phyloP scores from a whole-genome alignment of 1,139 yeast genomes.

The Kurtzmaniella natalensis region DNA sequence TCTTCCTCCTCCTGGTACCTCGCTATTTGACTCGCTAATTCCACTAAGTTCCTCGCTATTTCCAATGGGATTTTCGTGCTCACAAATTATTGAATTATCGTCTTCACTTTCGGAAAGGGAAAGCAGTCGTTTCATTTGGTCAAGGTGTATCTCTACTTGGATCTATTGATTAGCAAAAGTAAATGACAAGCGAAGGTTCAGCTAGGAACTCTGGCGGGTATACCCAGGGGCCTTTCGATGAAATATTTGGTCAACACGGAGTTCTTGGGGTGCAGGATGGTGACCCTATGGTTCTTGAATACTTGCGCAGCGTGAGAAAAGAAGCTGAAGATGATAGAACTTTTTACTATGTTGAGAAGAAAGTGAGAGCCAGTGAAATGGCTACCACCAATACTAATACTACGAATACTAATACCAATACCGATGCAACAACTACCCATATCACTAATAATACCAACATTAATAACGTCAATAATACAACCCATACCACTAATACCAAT shows the following conservation, averaged over 20 bases:
- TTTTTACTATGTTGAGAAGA: slow-evolving; percentile 14
- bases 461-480: no score
- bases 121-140: slow-evolving; percentile 2
- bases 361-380: no score
- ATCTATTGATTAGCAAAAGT: slow-evolving; percentile 1
- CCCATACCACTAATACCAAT: no score
- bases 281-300: slow-evolving; percentile 19
- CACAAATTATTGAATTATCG: background rate
- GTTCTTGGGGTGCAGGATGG: slow-evolving; percentile 19
- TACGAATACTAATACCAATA: no score
- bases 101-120: background rate
- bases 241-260: slow-evolving; percentile 20
- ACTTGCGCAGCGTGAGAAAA: slow-evolving; percentile 24
- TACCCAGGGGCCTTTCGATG: slow-evolving; percentile 10
- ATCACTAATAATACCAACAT: no score
- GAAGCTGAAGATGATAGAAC: slow-evolving; percentile 26
- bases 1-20: background rate
- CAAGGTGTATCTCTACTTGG: no score
- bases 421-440: no score
- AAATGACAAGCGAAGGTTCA: background rate
- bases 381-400: no score
- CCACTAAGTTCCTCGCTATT: no score
- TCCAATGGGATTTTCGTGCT: slow-evolving; percentile 13
- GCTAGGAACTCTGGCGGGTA: background rate
- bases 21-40: no score